These are phyloP conservation scores for Rachicladosporium sp. DNA, from an alignment of 2,329 filamentous ascomycete species.

Conservation along the genomic window DNA sequence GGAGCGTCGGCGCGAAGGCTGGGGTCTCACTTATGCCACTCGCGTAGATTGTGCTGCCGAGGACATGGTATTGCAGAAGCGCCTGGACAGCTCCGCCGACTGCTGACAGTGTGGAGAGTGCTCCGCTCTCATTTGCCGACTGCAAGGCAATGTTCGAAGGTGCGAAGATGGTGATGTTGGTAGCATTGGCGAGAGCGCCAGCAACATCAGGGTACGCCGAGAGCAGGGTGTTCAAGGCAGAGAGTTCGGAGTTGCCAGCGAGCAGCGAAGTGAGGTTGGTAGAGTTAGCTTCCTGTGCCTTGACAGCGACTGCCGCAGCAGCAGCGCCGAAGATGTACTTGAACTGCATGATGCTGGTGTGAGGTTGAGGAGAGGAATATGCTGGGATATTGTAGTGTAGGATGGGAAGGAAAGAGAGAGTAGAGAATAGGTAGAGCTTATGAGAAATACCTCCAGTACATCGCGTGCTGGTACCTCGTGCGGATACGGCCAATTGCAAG, in stretches of 20 bases:
- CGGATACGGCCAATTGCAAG: no score
- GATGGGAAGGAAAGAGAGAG: no score
- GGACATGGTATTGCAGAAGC: constrained; percentile 43
- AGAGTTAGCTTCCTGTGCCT: constrained; percentile 1
- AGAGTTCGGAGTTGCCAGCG: constrained; percentile 19
- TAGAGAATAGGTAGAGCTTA: no score
- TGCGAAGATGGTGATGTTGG: constrained; percentile 44
- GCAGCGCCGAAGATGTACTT: constrained; percentile 2
- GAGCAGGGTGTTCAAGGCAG: constrained; percentile 25
- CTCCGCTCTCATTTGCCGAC: constrained; percentile 1
- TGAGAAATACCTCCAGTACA: no score
- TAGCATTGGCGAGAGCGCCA: constrained; percentile 23
- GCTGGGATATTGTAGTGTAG: no score
- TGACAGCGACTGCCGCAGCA: not conserved
- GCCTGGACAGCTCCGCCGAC: constrained; percentile 18
- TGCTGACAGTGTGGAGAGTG: constrained; percentile 4
- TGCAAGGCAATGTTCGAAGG: constrained; percentile 35
- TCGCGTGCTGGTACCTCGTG: no score
- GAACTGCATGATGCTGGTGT: constrained; percentile 1
- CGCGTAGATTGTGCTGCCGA: constrained; percentile 36
- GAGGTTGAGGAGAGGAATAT: no score
- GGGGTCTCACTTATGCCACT: constrained; percentile 23
- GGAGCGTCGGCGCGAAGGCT: constrained; percentile 20
- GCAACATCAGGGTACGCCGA: constrained; percentile 23
- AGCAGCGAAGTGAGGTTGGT: constrained; percentile 21